Evolutionary conservation across 257 asterid genomes (phyloP), one percentile per base, ranked within the genome.

Genomic region (Penstemon davidsonii): DNA sequence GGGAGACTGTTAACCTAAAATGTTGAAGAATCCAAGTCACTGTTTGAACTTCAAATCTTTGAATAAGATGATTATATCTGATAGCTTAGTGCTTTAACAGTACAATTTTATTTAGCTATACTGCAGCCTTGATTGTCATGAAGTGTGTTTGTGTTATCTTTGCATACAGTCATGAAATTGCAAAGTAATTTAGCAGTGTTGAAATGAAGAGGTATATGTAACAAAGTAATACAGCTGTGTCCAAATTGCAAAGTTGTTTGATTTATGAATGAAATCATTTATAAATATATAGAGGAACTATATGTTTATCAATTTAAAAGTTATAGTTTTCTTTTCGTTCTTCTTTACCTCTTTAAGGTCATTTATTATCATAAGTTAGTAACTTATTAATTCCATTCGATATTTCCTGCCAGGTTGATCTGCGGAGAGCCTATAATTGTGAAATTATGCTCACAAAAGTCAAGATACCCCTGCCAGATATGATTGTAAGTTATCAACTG

Each of bases 391-490:
- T 74, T 72, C 51, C 9, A 46, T 67, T 45, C 56, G 56, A 5
- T 60, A 70, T 78, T 71, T 60, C 74, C 66, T 74, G 61, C 64
- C 88, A 93, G 98, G 82, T 93, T 79, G 98, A 93, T 76, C 69
- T 88, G 79, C 97, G 98, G 4, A 83, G 98, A 78, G 98, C 98
- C 43, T 93, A 93, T 79, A 93, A 93, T 74, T 93, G 98, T 76
- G 98, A 93, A 76, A 93, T 93, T 69, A 93, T 93, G 98, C 98
- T 93, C 73, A 86, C 98, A 67, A 93, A 93, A 82, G 81, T 93
- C 69, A 93, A 90, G 79, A 93, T 93, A 67, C 95, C 97, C 33
- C 79, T 93, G 78, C 90, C 98, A 59, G 97, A 88, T 72, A 90
- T 93, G 97, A 73, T 85, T 78, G 98, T 93, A 85, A 92, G 98